Evolutionary conservation across 306 rosid species (phyloP).

Genomic region (Albizia julibrissin): DNA sequence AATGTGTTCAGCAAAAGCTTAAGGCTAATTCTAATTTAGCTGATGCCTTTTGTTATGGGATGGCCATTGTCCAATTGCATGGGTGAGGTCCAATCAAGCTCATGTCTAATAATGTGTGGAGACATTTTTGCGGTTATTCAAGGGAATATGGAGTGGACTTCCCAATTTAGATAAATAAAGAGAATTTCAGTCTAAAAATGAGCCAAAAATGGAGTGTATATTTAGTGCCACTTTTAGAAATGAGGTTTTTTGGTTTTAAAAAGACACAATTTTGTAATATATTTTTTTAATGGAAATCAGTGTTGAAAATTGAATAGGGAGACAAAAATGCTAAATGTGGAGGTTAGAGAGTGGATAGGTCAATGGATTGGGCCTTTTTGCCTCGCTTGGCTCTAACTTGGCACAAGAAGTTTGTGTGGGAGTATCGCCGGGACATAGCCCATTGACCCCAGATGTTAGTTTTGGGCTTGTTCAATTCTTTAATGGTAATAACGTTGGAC

Average conservation of each 20-base stretch:
- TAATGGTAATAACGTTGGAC: neutral
- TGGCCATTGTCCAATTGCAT: neutral
- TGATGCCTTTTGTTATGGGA: neutral
- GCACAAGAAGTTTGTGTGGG: neutral
- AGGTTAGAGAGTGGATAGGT: neutral
- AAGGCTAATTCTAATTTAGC: neutral
- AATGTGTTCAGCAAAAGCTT: neutral
- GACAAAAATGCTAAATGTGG: neutral
- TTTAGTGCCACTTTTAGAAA: neutral
- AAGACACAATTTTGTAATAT: neutral
- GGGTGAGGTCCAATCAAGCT: too few relatives aligned
- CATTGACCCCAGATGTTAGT: neutral
- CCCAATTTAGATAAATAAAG: neutral
- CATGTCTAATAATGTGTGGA: neutral
- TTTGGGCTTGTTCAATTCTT: neutral
- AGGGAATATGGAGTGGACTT: neutral
- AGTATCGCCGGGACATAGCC: neutral
- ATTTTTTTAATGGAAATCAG: neutral
- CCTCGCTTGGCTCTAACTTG: neutral
- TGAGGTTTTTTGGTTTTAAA: neutral
- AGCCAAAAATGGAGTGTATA: neutral
- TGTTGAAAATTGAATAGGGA: neutral
- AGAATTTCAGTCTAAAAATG: neutral
- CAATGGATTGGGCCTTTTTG: neutral
- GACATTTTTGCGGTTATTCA: neutral